These are phyloP conservation scores for Babesia bovis DNA, from an alignment of 169 alveolate species.

Conservation along the genomic window DNA sequence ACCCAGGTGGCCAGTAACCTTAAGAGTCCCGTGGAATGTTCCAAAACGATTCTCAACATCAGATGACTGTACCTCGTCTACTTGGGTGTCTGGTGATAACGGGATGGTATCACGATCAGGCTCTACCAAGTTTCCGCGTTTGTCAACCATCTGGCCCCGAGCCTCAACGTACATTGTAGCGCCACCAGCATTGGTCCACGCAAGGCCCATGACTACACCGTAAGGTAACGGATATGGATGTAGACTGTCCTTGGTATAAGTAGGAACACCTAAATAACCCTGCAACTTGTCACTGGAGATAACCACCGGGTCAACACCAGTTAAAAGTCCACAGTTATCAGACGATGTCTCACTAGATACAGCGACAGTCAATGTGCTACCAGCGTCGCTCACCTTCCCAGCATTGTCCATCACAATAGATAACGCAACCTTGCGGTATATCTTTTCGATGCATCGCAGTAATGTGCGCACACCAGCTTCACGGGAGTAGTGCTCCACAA, in stretches of 20 bases:
- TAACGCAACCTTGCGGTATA: constrained; percentile 86
- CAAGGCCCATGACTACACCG: constrained; percentile 93
- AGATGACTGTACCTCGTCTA: constrained; percentile 6
- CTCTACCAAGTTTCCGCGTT: constrained; percentile 40
- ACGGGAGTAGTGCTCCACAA: constrained; percentile 88
- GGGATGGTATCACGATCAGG: constrained; percentile 25
- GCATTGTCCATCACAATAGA: constrained; percentile 76
- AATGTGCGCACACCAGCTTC: constrained; percentile 93
- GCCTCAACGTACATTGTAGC: constrained; percentile 90
- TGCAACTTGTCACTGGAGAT: constrained; percentile 33
- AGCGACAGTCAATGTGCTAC: neutral
- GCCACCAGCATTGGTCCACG: constrained; percentile 93
- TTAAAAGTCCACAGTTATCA: neutral
- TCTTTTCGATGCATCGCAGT: constrained; percentile 81
- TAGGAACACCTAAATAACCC: constrained; percentile 63
- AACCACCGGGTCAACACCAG: constrained; percentile 12
- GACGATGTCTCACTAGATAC: neutral
- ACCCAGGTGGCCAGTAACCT: constrained; percentile 91
- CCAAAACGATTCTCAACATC: constrained; percentile 16
- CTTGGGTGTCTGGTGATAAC: neutral
- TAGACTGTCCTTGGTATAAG: constrained; percentile 49
- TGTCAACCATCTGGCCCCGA: constrained; percentile 65
- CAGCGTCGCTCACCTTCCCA: neutral
- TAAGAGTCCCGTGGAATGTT: constrained; percentile 67
- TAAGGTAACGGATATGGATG: constrained; percentile 69